These are phyloP conservation scores for Peronospora belbahrii DNA, from an alignment of 352 stramenopile genomes.

Conservation along the genomic window DNA sequence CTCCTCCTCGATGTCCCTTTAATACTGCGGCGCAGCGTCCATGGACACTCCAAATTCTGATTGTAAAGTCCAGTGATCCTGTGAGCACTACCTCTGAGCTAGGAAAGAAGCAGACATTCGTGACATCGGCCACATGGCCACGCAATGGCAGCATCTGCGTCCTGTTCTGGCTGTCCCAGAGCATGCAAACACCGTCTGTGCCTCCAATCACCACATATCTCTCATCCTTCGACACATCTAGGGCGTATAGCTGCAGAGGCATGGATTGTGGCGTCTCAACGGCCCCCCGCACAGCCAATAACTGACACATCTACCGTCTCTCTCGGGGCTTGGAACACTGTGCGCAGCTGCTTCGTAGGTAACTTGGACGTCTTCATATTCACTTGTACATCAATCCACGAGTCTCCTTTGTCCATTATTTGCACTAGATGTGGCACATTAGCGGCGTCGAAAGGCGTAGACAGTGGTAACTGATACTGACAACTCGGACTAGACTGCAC, in stretches of 20 bases:
- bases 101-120: slow-evolving; percentile 50
- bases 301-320: slow-evolving; percentile 27
- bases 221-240: slow-evolving; percentile 52
- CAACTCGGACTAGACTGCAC: slow-evolving; percentile 22
- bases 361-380: slow-evolving; percentile 1
- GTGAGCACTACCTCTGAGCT: slow-evolving; percentile 66
- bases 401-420: slow-evolving; percentile 26
- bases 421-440: slow-evolving; percentile 23
- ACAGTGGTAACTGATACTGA: slow-evolving; percentile 40
- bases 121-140: slow-evolving; percentile 61
- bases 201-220: slow-evolving; percentile 41
- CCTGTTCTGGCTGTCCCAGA: slow-evolving; percentile 37
- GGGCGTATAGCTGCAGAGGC: slow-evolving; percentile 33
- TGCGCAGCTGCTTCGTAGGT: slow-evolving; percentile 11
- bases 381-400: slow-evolving; percentile 45
- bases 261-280: not conserved
- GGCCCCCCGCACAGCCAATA: not conserved
- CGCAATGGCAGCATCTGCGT: slow-evolving; percentile 25
- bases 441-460: not conserved
- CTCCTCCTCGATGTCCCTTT: slow-evolving; percentile 44
- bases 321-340: slow-evolving; percentile 51
- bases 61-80: slow-evolving; percentile 59
- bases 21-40: slow-evolving; percentile 51
- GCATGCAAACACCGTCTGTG: slow-evolving; percentile 40
- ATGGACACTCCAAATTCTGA: slow-evolving; percentile 58